phyloP scores from a whole-genome alignment of 371 early-diverging fungal species.

The Mucor irregularis region DNA sequence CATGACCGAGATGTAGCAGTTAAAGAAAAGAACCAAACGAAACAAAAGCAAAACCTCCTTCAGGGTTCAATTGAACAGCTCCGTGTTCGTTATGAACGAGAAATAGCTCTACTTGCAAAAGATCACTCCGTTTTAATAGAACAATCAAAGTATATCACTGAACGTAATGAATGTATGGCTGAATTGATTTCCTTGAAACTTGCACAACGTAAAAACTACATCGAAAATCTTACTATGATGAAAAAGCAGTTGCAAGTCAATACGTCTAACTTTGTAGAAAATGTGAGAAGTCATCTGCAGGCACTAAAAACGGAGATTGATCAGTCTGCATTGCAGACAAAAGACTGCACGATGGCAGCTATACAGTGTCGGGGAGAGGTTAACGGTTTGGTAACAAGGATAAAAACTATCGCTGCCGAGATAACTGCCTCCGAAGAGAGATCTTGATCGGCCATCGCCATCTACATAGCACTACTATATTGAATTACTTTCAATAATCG shows the following conservation, averaged over 20 bases:
- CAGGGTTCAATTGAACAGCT: conserved; percentile 27
- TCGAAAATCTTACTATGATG: conserved; percentile 8
- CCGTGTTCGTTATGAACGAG: conserved; percentile 29
- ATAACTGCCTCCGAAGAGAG: conserved; percentile 20
- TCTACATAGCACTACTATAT: neutral
- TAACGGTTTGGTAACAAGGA: conserved; percentile 34
- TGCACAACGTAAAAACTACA: conserved; percentile 14
- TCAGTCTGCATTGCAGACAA: conserved; percentile 18
- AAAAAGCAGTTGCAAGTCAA: conserved; percentile 15
- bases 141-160: conserved; percentile 24
- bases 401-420: conserved; percentile 41
- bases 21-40: conserved; percentile 35
- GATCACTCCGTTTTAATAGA: conserved; percentile 21
- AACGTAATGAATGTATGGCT: conserved; percentile 13
- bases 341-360: conserved; percentile 30
- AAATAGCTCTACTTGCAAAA: conserved; percentile 27
- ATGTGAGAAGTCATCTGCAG: conserved; percentile 26
- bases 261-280: conserved; percentile 13
- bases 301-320: conserved; percentile 26
- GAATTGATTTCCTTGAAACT: conserved; percentile 16
- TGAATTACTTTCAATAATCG: neutral
- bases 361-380: conserved; percentile 44
- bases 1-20: conserved; percentile 39
- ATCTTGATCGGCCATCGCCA: neutral
- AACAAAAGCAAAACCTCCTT: conserved; percentile 31